Base-by-base conservation (phyloP, 495 filamentous ascomycete genomes). In the Neurospora cerealis region DNA sequence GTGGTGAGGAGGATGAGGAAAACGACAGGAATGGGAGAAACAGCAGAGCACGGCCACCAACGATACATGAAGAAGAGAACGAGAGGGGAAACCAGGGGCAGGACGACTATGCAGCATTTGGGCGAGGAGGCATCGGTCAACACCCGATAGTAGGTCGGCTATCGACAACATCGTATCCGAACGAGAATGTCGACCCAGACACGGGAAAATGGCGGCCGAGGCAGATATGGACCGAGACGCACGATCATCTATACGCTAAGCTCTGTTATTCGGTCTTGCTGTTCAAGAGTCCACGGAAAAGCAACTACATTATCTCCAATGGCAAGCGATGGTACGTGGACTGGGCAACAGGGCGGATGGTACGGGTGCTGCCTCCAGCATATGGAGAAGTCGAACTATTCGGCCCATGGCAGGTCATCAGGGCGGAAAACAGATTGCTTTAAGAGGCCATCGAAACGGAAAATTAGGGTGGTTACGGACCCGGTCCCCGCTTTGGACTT, bases 201-300 rank as follows among this genome's bases (percentile, higher is more conserved):
- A 81, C 76, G 69, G 80, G 85, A 11, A 89, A 89, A 80, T 89
- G 87, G 87, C 70, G 72, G 24, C 87, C 87, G 4, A 78, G 77
- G 21, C 84, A 85, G 72, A 76, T 75, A 21, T 83, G 84, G 82
- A 85, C 84, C 13, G 73, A 75, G 19, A 83, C 83, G 60, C 86
- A 87, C 75, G 86, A 89, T 76, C 80, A 86, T 73, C 78, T 86
- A 17, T 89, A 88, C 73, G 87, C 86, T 19, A 84, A 83, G 69
- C 78, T 87, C 3, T 89, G 87, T 75, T 87, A 88, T 80, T 79
- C 85, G 6, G 83, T 86, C 21, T 80, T 89, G 15, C 77, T 84
- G 13, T 79, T 80, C 75, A 80, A 82, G 70, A 79, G 78, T 38
- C 85, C 84, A n/a, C 75, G 85, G 19, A 85, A 85, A 75, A 82